Evolutionary conservation across 768 basidiomycete species (phyloP).

Genomic region (Xanthoconium stramineum): DNA sequence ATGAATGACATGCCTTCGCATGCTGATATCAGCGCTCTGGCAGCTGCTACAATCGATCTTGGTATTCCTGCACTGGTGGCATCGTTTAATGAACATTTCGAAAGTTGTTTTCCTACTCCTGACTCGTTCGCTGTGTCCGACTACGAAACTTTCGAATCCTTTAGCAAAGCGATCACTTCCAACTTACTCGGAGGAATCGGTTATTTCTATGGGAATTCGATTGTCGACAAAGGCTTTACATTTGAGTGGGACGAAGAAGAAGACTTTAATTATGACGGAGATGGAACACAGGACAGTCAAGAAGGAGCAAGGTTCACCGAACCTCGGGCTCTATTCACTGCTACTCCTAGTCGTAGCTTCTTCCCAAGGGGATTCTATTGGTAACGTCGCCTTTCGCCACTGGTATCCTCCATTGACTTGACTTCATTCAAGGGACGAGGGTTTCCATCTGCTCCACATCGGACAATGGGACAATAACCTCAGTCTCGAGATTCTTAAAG

Average conservation of each 20-base stretch:
- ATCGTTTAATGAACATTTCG: constrained; percentile 66
- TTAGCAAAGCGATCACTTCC: constrained; percentile 87
- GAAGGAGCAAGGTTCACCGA: constrained; percentile 68
- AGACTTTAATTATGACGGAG: constrained; percentile 38
- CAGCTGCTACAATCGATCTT: constrained; percentile 63
- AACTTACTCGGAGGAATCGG: constrained; percentile 92
- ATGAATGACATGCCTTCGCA: neutral
- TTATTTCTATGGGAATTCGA: constrained; percentile 90
- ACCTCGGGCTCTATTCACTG: constrained; percentile 76
- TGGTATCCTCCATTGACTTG: neutral
- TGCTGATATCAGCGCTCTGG: neutral
- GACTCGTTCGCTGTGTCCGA: constrained; percentile 47
- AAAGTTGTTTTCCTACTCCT: constrained; percentile 64
- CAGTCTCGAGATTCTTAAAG: constrained; percentile 83
- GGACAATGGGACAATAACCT: constrained; percentile 93
- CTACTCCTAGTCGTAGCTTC: constrained; percentile 94
- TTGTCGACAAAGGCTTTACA: constrained; percentile 80
- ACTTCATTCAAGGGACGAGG: constrained; percentile 74
- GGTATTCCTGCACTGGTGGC: constrained; percentile 65
- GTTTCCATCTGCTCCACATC: constrained; percentile 90
- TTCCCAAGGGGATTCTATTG: constrained; percentile 98
- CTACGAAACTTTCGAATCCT: constrained; percentile 52
- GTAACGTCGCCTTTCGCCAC: constrained; percentile 36
- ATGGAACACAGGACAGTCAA: constrained; percentile 33
- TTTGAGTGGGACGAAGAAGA: constrained; percentile 89